A percentile compares a stretch with the other conserved stretches of the same genome.
Conservation (phyloP, 768 basidiomycete genomes). For the Crassisporium funariophilum region DNA sequence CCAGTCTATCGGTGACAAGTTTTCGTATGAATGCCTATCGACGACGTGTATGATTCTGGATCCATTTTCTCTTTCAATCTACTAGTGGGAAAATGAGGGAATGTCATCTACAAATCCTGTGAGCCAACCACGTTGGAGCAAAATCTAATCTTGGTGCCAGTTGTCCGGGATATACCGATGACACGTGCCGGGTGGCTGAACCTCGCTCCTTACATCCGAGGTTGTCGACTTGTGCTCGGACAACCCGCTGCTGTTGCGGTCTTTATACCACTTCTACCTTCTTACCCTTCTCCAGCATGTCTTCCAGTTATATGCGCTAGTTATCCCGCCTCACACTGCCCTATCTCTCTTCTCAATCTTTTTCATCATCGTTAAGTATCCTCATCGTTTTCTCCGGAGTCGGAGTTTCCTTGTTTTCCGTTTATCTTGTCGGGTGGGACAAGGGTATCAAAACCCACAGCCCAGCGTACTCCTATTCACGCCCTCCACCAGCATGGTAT, state of each 20-base stretch:
- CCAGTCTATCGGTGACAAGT: too few relatives aligned
- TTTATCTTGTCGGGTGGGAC: constrained; percentile 4
- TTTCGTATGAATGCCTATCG: too few relatives aligned
- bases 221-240: constrained; percentile 24
- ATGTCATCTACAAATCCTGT: neutral
- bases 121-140: neutral
- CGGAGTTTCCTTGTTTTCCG: constrained; percentile 4
- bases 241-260: constrained; percentile 27
- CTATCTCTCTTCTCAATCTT: neutral
- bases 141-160: constrained; percentile 20
- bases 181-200: constrained; percentile 39
- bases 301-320: neutral
- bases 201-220: constrained; percentile 33
- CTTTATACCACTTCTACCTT: constrained; percentile 19
- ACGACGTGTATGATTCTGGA: too few relatives aligned
- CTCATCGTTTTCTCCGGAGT: too few relatives aligned
- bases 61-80: neutral
- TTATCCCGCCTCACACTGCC: neutral
- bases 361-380: too few relatives aligned
- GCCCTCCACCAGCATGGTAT: too few relatives aligned
- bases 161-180: constrained; percentile 29
- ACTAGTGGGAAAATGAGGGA: neutral
- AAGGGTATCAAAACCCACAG: neutral
- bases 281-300: constrained; percentile 8
- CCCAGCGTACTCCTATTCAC: too few relatives aligned